Base-by-base conservation (phyloP, 441 rosid species). In the Hura crepitans region DNA sequence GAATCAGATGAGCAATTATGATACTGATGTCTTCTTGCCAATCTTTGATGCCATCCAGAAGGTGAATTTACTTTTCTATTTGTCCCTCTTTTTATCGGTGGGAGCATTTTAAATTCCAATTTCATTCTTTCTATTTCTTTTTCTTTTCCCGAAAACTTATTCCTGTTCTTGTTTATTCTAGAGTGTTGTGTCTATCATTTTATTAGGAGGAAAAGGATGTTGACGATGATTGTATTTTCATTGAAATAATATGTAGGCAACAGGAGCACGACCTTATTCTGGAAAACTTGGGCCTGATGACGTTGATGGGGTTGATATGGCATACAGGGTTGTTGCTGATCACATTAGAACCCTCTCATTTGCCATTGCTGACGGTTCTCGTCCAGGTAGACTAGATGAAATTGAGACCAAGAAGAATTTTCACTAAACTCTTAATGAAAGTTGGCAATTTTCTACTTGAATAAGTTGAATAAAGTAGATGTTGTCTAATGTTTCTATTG, bases 361-460 rank as follows among this genome's bases (percentile, higher is more conserved):
- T 87, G 99, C 98, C 35, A 96, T 96, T 79, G 97, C 98, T 60
- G 99, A 96, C 80, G 99, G 99, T 64, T 90, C 99, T 75, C 83
- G 93, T 73, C 99, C 99, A 83, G 99, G 99, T 95, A 80, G 62
- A 67, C 66, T 46, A 28, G 46, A 72, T 50, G 63, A 56, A 25
- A 64, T 47, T 15, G 25, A 13, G 25, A 6, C 51, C 4, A 33
- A 10, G 22, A 43, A 35, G 3, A 35, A 35, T 33, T 57, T 72
- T 55, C 3, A 7, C 62, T 18, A 49, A 9, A 2, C 18, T 46
- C 46, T 65, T 22, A 20, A 1, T 68, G 55, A 58, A 37, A 27
- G 49, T 58, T 57, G 50, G 33, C 30, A 35, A 31, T 60, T 46
- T 35, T 5, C 7, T 35, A 8, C 7, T 60, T 72, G 22, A 15